Evolutionary conservation across 306 rosid genomes (phyloP), one percentile per base, ranked within the genome.

Genomic region (Arachis stenosperma): DNA sequence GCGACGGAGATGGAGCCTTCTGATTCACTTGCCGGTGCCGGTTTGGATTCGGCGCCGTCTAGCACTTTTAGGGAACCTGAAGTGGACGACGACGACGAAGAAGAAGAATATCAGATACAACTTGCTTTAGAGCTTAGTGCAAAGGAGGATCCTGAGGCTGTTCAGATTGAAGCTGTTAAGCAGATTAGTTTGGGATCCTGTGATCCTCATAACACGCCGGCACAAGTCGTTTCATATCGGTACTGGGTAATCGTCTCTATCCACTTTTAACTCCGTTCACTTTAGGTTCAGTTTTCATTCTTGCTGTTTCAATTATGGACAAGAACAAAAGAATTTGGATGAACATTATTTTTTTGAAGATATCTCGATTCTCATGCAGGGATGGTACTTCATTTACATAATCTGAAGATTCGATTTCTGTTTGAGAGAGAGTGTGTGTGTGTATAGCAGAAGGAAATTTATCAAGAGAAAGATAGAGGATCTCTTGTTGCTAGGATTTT

Each of bases 121-220:
- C 27, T 94, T 83, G 99, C 99, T 71, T 83, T 94, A 77, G 97
- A 94, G 66, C 40, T 94, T 83, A 94, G 99, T 82, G 97, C 99
- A 17, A 89, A 89, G 79, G 99, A 94, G 84, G 99, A 94, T 83
- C 99, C 99, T 6, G 99, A 94, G 81, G 99, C 99, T 67, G 96
- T 90, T 51, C 99, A 94, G 87, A 94, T 94, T 83, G 99, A 94
- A 82, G 99, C 97, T 78, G 95, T 94, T 75, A 94, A 94, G 89
- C 97, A 94, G 87, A 91, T 94, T 74, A 91, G 99, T 82, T 82
- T 94, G 85, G 99, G 99, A 61, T 86, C 96, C 68, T 89, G 97
- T 81, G 90, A 88, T 78, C 85, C 90, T 62, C 93, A 89, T 73
- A 94, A 91, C 73, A 88, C 97, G 29, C 97, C 96, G 17, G 96